phyloP scores from a whole-genome alignment of 2,329 filamentous ascomycete species.

The Tolypocladium sp. region DNA sequence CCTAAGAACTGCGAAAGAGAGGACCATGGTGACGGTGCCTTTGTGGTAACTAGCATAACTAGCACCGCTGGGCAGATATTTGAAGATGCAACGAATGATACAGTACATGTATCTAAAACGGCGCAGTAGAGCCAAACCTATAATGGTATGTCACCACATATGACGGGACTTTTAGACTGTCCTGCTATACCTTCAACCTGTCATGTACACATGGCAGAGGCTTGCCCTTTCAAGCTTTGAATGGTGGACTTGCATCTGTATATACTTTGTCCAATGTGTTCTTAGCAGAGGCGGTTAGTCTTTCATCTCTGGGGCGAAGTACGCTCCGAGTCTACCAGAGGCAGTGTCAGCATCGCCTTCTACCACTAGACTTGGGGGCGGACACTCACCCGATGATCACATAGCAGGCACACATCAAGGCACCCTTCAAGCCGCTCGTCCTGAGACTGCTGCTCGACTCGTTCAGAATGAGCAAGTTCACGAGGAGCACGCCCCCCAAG shows the following conservation, averaged over 20 bases:
- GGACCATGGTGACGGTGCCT: neutral
- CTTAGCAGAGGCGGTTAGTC: neutral
- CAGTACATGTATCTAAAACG: neutral
- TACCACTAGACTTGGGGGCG: no score
- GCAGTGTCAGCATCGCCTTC: neutral
- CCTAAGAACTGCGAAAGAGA: neutral
- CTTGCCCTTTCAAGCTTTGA: neutral
- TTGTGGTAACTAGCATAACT: no score
- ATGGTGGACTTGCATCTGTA: neutral
- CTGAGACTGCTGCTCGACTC: constrained; percentile 59
- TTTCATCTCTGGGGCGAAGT: constrained; percentile 3
- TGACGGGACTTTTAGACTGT: neutral
- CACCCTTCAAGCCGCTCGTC: constrained; percentile 41
- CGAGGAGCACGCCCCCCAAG: constrained; percentile 61
- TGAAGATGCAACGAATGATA: neutral
- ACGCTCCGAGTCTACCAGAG: constrained; percentile 3
- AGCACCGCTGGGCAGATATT: no score
- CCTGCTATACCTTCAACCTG: neutral
- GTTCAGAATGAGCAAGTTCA: constrained; percentile 68
- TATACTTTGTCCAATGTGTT: no score
- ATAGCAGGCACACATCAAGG: constrained; percentile 43
- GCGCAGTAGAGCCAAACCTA: neutral
- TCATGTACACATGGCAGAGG: neutral
- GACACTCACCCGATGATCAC: constrained; percentile 35
- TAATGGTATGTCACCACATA: no score